phyloP scores from a whole-genome alignment of 306 rosid species.

The Cucumis melo region DNA sequence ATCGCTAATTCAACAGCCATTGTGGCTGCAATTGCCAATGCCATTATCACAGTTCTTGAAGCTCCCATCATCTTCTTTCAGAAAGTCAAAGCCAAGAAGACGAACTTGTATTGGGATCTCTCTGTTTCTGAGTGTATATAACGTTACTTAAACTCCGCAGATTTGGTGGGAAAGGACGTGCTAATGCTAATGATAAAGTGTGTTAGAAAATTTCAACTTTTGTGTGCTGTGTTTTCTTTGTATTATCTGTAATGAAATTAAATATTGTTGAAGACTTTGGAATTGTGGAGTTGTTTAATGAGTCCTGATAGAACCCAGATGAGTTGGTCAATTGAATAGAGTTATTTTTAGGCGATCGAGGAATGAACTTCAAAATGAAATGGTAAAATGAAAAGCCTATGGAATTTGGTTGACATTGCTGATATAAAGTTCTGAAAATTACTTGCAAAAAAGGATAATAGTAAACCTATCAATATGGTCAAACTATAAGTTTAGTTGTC shows the following conservation, averaged over 20 bases:
- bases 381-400: too few relatives aligned
- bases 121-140: background rate
- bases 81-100: background rate
- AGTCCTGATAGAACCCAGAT: too few relatives aligned
- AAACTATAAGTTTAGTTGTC: too few relatives aligned
- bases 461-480: too few relatives aligned
- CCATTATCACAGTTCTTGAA: background rate
- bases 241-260: background rate
- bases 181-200: background rate
- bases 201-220: background rate
- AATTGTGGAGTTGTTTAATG: background rate
- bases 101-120: background rate
- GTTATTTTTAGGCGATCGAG: too few relatives aligned
- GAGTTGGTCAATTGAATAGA: too few relatives aligned
- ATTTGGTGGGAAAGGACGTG: background rate
- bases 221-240: background rate
- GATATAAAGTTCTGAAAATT: too few relatives aligned
- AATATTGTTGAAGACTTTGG: background rate
- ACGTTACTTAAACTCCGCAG: background rate
- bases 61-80: background rate
- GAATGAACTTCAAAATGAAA: too few relatives aligned
- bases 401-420: too few relatives aligned
- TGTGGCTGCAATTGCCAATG: background rate
- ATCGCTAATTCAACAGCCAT: background rate
- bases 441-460: too few relatives aligned